Evolutionary conservation across 176 grass and related monocot genomes (phyloP).

Genomic region (Dactylis glomerata): DNA sequence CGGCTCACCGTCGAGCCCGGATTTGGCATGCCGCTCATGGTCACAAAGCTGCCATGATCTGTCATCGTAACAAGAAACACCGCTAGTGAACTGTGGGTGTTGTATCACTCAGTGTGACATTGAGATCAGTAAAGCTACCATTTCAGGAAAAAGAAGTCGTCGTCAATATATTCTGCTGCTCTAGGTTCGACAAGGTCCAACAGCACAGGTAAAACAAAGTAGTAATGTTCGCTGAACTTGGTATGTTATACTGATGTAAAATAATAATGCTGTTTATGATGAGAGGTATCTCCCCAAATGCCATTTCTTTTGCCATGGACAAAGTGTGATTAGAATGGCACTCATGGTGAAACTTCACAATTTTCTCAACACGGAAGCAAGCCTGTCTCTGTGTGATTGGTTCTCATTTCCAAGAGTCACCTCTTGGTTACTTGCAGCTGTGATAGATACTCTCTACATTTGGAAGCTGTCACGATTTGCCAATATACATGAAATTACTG

Average conservation of each 20-base stretch:
- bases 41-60: constrained; percentile 20
- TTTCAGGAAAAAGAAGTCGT: not conserved
- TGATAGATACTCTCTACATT: not conserved
- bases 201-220: no score
- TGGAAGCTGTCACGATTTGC: not conserved
- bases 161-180: not conserved
- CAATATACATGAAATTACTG: not conserved
- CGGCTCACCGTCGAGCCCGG: constrained; percentile 49
- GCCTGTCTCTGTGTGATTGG: not conserved
- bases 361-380: not conserved
- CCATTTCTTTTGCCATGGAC: not conserved
- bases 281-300: not conserved
- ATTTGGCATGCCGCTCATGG: constrained; percentile 46
- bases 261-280: not conserved
- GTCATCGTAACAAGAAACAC: not conserved
- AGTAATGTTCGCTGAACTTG: no score
- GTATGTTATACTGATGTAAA: no score
- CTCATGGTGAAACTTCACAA: not conserved
- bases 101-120: not conserved
- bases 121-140: not conserved
- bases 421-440: not conserved
- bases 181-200: no score
- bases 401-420: not conserved
- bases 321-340: not conserved
- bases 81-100: not conserved